Evolutionary conservation across 139 green algal genomes (phyloP).

Genomic region (Chlorella sp.): DNA sequence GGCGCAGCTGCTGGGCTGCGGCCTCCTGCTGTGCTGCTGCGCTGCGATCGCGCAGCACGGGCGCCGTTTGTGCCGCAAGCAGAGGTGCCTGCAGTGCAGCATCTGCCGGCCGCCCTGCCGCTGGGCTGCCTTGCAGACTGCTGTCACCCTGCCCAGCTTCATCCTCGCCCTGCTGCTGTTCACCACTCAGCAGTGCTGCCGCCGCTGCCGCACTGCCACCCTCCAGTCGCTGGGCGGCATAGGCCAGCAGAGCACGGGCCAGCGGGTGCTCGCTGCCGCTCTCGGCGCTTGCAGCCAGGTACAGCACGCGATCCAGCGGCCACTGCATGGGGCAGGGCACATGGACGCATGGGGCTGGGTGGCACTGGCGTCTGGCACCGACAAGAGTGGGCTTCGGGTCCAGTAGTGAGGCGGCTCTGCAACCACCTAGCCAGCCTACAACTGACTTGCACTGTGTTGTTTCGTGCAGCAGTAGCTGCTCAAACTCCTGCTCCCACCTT

Average conservation of each 20-base stretch:
- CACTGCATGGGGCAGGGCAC: constrained; percentile 20
- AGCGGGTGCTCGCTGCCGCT: constrained; percentile 91
- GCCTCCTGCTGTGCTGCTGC: not conserved
- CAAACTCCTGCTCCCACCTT: not conserved
- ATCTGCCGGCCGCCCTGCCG: too few relatives aligned
- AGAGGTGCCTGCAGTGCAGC: not conserved
- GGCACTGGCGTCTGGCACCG: too few relatives aligned
- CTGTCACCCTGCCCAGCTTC: too few relatives aligned
- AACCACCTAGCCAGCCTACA: too few relatives aligned
- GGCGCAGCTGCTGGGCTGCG: not conserved
- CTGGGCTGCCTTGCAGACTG: too few relatives aligned
- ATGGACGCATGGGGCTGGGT: too few relatives aligned
- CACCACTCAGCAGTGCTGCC: not conserved
- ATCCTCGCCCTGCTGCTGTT: too few relatives aligned
- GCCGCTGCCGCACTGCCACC: not conserved
- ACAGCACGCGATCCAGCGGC: constrained; percentile 45
- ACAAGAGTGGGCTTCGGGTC: too few relatives aligned
- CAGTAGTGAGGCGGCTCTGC: too few relatives aligned
- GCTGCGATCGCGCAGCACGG: not conserved
- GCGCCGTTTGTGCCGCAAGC: too few relatives aligned
- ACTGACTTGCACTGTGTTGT: too few relatives aligned
- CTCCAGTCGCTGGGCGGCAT: constrained; percentile 7
- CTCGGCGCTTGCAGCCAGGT: constrained; percentile 80
- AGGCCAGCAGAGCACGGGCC: constrained; percentile 73
- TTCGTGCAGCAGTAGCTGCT: not conserved